Percentiles rank a stretch among this genome's conserved stretches.
phyloP scores from a whole-genome alignment of 306 rosid genomes.

The Notholithocarpus densiflorus region DNA sequence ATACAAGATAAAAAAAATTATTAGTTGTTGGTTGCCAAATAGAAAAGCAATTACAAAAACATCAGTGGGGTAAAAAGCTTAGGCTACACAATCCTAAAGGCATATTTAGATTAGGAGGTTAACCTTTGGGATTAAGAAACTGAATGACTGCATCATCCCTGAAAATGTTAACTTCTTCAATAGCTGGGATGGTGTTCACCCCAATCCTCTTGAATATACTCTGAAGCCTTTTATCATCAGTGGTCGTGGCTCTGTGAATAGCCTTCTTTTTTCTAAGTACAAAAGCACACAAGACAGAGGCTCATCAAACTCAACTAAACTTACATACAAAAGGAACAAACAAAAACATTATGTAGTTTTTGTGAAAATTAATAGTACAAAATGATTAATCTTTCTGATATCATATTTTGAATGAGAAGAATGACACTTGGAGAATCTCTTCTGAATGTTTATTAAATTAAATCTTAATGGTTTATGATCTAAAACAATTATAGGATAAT shows the following conservation, averaged over 20 bases:
- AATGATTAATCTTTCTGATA: too few relatives aligned
- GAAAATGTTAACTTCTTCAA: constrained; percentile 9
- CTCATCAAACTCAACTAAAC: not conserved
- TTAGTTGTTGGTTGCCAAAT: not conserved
- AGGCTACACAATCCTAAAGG: not conserved
- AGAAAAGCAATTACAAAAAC: not conserved
- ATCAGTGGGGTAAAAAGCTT: not conserved
- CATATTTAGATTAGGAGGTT: not conserved
- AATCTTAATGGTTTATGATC: too few relatives aligned
- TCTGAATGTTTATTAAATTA: too few relatives aligned
- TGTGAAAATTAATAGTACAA: too few relatives aligned
- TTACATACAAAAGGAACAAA: not conserved
- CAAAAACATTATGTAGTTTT: not conserved
- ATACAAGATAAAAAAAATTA: not conserved
- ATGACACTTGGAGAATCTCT: too few relatives aligned
- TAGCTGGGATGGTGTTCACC: not conserved
- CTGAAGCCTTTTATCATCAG: constrained; percentile 8
- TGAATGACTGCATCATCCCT: constrained; percentile 8
- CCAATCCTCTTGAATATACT: constrained; percentile 7
- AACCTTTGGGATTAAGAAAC: constrained; percentile 14
- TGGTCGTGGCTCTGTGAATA: constrained; percentile 3
- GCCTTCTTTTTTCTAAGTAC: constrained; percentile 1
- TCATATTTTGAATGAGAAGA: too few relatives aligned
- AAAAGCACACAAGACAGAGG: not conserved
- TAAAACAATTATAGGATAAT: too few relatives aligned